A percentile compares a stretch with the other conserved stretches of the same genome.
Conservation (phyloP, 2,329 filamentous ascomycete species). For the Aspergillus oerlinghausenensis region DNA sequence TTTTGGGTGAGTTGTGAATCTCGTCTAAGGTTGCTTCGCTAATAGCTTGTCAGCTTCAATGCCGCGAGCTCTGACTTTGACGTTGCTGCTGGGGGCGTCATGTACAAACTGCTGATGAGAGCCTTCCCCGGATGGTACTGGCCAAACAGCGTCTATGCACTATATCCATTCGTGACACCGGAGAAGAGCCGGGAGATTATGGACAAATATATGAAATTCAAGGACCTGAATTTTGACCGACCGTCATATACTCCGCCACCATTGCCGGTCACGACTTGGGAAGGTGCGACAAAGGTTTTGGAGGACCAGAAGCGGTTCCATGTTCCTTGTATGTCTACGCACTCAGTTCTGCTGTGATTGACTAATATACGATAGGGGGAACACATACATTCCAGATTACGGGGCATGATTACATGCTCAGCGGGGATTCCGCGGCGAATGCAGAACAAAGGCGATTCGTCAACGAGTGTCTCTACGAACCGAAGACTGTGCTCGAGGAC, state of each 20-base stretch:
- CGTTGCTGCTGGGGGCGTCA: conserved; percentile 3
- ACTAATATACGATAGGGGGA: neutral
- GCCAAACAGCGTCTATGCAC: conserved; percentile 4
- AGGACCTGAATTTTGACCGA: neutral
- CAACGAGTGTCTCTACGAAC: conserved; percentile 1
- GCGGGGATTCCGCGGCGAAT: neutral
- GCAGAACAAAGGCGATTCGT: neutral
- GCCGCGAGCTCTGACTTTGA: neutral
- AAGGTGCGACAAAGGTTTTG: neutral
- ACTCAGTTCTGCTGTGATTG: neutral
- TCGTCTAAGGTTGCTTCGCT: neutral
- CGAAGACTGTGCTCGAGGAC: neutral
- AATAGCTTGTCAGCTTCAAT: neutral
- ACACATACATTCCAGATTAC: conserved; percentile 3
- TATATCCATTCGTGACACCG: conserved; percentile 5
- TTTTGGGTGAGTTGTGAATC: neutral
- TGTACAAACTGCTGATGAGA: conserved; percentile 5
- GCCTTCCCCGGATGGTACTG: conserved; percentile 5
- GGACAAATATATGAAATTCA: neutral
- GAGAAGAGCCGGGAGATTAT: neutral
- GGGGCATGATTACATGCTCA: conserved; percentile 3
- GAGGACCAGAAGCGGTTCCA: conserved; percentile 1
- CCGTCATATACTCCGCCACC: neutral
- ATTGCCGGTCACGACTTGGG: neutral
- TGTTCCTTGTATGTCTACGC: neutral